Evolutionary conservation across 2,329 filamentous ascomycete species (phyloP).

Genomic region (Talaromyces sp.): DNA sequence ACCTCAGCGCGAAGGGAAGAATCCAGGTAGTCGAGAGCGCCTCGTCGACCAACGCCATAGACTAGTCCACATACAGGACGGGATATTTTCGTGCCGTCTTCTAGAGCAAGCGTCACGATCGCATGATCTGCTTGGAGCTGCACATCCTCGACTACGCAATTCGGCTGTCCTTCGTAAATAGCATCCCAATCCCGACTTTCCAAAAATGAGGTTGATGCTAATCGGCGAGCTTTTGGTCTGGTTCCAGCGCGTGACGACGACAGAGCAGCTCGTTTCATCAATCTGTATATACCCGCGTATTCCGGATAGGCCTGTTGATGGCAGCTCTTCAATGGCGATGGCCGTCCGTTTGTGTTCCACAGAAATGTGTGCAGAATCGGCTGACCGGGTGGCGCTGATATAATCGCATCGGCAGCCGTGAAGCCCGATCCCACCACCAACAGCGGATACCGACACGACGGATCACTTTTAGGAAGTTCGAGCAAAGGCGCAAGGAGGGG

Average conservation of each 20-base stretch:
- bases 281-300: conserved; percentile 57
- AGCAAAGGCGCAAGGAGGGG: conserved; percentile 48
- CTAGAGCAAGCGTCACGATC: conserved; percentile 42
- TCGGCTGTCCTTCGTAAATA: conserved; percentile 55
- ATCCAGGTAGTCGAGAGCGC: conserved; percentile 52
- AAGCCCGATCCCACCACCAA: conserved; percentile 61
- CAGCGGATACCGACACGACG: conserved; percentile 35
- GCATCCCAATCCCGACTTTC: conserved; percentile 48
- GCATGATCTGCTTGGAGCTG: conserved; percentile 31
- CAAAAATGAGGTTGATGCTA: conserved; percentile 46
- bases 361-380: conserved; percentile 59
- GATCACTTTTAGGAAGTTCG: conserved; percentile 25
- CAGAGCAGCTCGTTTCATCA: conserved; percentile 55
- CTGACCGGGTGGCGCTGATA: conserved; percentile 50
- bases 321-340: conserved; percentile 57
- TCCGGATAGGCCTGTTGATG: conserved; percentile 61
- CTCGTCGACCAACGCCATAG: conserved; percentile 57
- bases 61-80: conserved; percentile 49
- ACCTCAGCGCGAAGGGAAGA: conserved; percentile 48
- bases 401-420: conserved; percentile 59
- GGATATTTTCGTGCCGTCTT: conserved; percentile 43
- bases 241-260: conserved; percentile 17
- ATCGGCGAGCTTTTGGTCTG: conserved; percentile 28
- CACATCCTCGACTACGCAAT: conserved; percentile 47
- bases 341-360: conserved; percentile 55